Evolutionary conservation across 495 filamentous ascomycete genomes (phyloP).

Genomic region (Hapsidospora chrysogenum): DNA sequence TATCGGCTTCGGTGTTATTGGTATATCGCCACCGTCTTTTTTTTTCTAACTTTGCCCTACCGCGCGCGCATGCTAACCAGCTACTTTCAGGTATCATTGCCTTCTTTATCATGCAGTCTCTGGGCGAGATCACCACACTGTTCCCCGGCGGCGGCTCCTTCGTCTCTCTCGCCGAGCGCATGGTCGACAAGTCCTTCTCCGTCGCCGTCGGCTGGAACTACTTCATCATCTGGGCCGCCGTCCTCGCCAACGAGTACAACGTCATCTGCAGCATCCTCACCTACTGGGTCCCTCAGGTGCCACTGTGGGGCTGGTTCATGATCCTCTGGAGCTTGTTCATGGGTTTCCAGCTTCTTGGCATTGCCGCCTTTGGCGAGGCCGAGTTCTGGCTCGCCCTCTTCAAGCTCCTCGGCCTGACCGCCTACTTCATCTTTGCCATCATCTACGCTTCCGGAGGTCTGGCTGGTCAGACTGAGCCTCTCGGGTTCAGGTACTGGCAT

Average conservation of each 20-base stretch:
- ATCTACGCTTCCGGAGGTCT: conserved; percentile 38
- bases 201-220: conserved; percentile 80
- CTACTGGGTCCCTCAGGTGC: conserved; percentile 38
- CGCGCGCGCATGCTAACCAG: too few species aligned
- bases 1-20: conserved; percentile 48
- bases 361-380: conserved; percentile 41
- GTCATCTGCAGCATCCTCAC: conserved; percentile 41
- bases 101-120: conserved; percentile 44
- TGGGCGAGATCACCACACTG: conserved; percentile 54
- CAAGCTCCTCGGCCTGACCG: conserved; percentile 51
- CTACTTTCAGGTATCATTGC: conserved; percentile 32
- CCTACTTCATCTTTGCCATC: conserved; percentile 53
- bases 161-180: conserved; percentile 46
- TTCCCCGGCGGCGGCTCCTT: conserved; percentile 49
- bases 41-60: too few species aligned
- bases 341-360: conserved; percentile 24
- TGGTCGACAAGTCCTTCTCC: conserved; percentile 61
- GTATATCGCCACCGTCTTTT: conserved; percentile 20
- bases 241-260: conserved; percentile 40
- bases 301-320: conserved; percentile 40
- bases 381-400: conserved; percentile 47
- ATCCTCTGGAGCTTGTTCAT: conserved; percentile 43
- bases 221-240: conserved; percentile 46
- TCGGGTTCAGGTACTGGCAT: conserved; percentile 52
- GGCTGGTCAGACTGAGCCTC: conserved; percentile 20